Conservation (phyloP, 2,329 filamentous ascomycete species). For the Leptographium flavum region DNA sequence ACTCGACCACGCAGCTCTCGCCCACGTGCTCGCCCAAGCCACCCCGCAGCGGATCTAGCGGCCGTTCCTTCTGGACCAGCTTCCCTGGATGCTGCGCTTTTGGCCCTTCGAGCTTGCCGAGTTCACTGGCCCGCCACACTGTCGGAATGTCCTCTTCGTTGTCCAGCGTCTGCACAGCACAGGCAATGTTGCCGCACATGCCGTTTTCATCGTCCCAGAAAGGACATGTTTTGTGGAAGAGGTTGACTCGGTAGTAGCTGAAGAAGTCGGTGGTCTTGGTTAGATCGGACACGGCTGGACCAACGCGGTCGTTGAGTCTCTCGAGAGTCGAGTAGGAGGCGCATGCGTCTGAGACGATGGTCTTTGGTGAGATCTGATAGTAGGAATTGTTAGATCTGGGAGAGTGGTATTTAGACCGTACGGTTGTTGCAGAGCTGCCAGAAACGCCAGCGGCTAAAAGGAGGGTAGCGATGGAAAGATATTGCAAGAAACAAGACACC, state of each 20-base stretch:
- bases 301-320: constrained; percentile 60
- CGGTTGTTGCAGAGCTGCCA: constrained; percentile 7
- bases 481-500: constrained; percentile 7
- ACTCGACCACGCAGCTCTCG: constrained; percentile 94
- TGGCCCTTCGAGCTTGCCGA: constrained; percentile 84
- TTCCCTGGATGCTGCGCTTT: constrained; percentile 78
- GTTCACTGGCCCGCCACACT: constrained; percentile 81
- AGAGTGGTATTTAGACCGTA: constrained; percentile 11
- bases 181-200: constrained; percentile 94
- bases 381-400: constrained; percentile 24
- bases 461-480: constrained; percentile 1
- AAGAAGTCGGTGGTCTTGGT: constrained; percentile 92
- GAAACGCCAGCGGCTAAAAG: neutral
- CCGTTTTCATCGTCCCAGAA: constrained; percentile 92
- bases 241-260: constrained; percentile 87
- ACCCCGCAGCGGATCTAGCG: constrained; percentile 63
- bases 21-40: constrained; percentile 73
- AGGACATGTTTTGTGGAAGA: constrained; percentile 87
- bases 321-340: constrained; percentile 88
- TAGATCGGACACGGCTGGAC: constrained; percentile 64
- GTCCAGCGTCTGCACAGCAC: constrained; percentile 86
- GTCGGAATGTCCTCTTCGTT: constrained; percentile 87
- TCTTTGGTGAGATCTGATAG: constrained; percentile 66
- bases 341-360: constrained; percentile 88
- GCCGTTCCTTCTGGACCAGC: constrained; percentile 55